These are phyloP conservation scores for Pleoardoris graminearum DNA, from an alignment of 2,329 filamentous ascomycete genomes.

Conservation along the genomic window DNA sequence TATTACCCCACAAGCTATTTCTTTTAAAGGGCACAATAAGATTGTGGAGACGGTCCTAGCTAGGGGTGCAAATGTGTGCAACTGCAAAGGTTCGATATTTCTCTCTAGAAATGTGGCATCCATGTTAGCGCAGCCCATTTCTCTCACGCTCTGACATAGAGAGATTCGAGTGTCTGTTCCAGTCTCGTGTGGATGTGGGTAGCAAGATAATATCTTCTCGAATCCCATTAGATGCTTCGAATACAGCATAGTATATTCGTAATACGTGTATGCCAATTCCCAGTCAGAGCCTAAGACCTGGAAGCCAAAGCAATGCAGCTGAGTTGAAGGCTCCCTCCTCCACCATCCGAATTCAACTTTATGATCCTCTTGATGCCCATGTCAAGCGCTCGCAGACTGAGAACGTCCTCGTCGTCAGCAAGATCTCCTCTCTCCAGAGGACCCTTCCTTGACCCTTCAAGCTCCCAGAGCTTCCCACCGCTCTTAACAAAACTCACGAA, in stretches of 20 bases:
- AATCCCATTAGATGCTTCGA: constrained; percentile 4
- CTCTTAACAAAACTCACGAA: constrained; percentile 89
- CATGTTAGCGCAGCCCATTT: constrained; percentile 12
- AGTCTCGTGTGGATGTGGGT: constrained; percentile 11
- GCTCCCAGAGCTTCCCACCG: constrained; percentile 72
- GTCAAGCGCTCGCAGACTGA: constrained; percentile 70
- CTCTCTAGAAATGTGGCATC: constrained; percentile 10
- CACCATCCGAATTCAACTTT: constrained; percentile 54
- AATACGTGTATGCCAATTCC: constrained; percentile 8
- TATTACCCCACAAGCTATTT: not conserved
- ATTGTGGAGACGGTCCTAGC: not conserved
- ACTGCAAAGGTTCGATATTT: constrained; percentile 12
- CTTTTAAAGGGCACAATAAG: not conserved
- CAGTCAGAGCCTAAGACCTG: constrained; percentile 27
- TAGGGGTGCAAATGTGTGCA: not conserved
- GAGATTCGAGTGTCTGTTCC: constrained; percentile 10
- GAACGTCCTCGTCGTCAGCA: constrained; percentile 48
- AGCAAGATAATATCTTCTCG: constrained; percentile 17
- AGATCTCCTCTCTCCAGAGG: constrained; percentile 64
- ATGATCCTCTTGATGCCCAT: constrained; percentile 65
- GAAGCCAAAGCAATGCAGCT: constrained; percentile 62
- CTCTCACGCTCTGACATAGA: constrained; percentile 8
- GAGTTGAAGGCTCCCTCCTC: constrained; percentile 61
- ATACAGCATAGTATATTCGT: constrained; percentile 4
- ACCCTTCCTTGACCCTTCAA: constrained; percentile 72